These are phyloP conservation scores for Rhizopogon salebrosus DNA, from an alignment of 768 basidiomycete genomes.

Conservation along the genomic window DNA sequence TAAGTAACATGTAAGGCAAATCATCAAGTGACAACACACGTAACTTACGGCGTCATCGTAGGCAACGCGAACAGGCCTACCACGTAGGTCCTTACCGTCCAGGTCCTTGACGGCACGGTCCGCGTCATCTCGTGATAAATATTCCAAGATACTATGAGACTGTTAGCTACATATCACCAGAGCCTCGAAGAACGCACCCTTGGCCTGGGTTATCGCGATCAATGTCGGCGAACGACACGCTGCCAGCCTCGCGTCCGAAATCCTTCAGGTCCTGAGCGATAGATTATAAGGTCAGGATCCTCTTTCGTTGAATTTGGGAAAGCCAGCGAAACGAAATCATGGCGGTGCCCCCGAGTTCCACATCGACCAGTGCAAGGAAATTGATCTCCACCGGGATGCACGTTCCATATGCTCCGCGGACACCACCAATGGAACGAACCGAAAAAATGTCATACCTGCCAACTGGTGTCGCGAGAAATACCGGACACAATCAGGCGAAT, in stretches of 20 bases:
- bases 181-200: slow-evolving; percentile 53
- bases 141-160: slow-evolving; percentile 75
- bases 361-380: neutral
- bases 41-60: slow-evolving; percentile 55
- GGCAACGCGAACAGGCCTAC: slow-evolving; percentile 69
- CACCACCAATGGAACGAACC: slow-evolving; percentile 9
- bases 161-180: slow-evolving; percentile 3
- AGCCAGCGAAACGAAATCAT: slow-evolving; percentile 3
- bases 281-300: slow-evolving; percentile 21
- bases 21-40: neutral
- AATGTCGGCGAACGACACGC: slow-evolving; percentile 92
- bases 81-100: slow-evolving; percentile 84
- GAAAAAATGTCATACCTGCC: slow-evolving; percentile 81
- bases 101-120: slow-evolving; percentile 89
- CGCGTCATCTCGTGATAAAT: slow-evolving; percentile 81
- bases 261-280: slow-evolving; percentile 89
- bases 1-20: slow-evolving; percentile 19
- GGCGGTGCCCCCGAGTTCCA: neutral
- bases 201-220: slow-evolving; percentile 82
- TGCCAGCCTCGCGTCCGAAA: slow-evolving; percentile 91
- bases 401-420: neutral
- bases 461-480: slow-evolving; percentile 91
- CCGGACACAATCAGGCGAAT: slow-evolving; percentile 83
- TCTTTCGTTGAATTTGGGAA: slow-evolving; percentile 8
- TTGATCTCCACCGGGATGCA: neutral